These are phyloP conservation scores for Aspergillus puulaauensis DNA, from an alignment of 2,329 filamentous ascomycete genomes.

Conservation along the genomic window DNA sequence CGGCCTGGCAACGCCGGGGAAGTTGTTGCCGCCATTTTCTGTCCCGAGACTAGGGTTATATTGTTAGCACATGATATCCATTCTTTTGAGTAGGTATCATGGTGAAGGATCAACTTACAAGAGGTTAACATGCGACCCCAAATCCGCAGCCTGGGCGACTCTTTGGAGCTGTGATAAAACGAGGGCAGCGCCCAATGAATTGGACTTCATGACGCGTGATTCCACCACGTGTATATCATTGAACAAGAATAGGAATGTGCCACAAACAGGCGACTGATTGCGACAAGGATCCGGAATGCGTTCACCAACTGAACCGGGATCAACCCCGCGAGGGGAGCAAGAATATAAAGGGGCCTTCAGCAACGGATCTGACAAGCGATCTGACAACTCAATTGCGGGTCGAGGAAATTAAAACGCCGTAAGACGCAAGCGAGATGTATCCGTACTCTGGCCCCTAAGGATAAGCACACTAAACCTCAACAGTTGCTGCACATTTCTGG, in stretches of 20 bases:
- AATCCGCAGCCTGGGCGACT: constrained; percentile 15
- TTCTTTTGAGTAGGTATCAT: not conserved
- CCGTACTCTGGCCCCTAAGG: too few species aligned
- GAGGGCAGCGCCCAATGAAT: constrained; percentile 7
- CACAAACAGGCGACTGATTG: not conserved
- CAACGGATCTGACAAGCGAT: not conserved
- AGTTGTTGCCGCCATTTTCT: constrained; percentile 41
- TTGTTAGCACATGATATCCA: not conserved
- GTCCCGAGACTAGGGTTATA: constrained; percentile 26
- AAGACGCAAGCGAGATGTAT: too few species aligned
- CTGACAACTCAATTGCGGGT: too few species aligned
- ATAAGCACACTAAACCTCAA: too few species aligned
- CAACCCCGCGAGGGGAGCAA: not conserved
- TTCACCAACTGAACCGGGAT: not conserved
- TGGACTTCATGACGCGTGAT: constrained; percentile 9
- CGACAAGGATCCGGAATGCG: not conserved
- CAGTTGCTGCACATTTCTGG: too few species aligned
- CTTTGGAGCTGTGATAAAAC: constrained; percentile 16
- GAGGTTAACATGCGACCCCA: constrained; percentile 28
- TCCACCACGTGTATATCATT: not conserved
- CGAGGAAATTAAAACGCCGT: too few species aligned
- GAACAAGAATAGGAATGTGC: not conserved
- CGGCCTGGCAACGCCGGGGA: constrained; percentile 42
- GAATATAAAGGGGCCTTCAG: not conserved
- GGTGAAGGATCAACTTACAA: constrained; percentile 22